Evolutionary conservation across 176 grass and related monocot genomes (phyloP).

Genomic region (Pontederia crassipes): DNA sequence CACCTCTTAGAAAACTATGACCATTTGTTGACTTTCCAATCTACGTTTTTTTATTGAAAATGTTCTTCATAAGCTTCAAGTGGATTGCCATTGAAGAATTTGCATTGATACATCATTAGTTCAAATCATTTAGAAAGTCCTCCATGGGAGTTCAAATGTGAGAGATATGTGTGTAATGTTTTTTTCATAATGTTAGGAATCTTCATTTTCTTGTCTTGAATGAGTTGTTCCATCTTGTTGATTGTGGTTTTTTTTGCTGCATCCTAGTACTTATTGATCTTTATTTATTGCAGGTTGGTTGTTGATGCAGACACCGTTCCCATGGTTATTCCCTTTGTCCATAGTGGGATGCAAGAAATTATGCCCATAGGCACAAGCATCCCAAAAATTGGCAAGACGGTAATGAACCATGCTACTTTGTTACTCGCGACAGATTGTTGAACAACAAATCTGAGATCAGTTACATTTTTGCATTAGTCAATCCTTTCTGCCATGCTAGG

Average conservation of each 20-base stretch:
- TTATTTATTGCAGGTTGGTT: slow-evolving; percentile 49
- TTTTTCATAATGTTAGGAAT: neutral
- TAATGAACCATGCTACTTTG: slow-evolving; percentile 10
- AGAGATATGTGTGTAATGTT: neutral
- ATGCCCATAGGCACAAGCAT: slow-evolving; percentile 85
- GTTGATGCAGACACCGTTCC: slow-evolving; percentile 79
- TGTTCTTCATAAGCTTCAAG: too few relatives aligned
- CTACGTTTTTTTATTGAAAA: too few relatives aligned
- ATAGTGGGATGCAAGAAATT: slow-evolving; percentile 90
- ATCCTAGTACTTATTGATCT: neutral
- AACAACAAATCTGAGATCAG: neutral
- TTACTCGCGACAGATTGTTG: neutral
- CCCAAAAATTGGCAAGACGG: slow-evolving; percentile 67
- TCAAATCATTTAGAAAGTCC: too few relatives aligned
- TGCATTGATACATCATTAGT: too few relatives aligned
- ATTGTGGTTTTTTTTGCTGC: neutral
- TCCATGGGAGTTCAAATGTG: too few relatives aligned
- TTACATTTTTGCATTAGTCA: neutral
- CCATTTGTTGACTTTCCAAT: too few relatives aligned
- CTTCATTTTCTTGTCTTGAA: neutral
- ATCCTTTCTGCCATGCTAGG: neutral
- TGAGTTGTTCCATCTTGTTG: neutral
- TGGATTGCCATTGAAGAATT: too few relatives aligned
- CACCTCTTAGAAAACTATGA: too few relatives aligned
- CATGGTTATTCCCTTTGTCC: slow-evolving; percentile 81